Conservation (phyloP, 805 yeast genomes). For the Wickerhamomyces subpelliculosus region DNA sequence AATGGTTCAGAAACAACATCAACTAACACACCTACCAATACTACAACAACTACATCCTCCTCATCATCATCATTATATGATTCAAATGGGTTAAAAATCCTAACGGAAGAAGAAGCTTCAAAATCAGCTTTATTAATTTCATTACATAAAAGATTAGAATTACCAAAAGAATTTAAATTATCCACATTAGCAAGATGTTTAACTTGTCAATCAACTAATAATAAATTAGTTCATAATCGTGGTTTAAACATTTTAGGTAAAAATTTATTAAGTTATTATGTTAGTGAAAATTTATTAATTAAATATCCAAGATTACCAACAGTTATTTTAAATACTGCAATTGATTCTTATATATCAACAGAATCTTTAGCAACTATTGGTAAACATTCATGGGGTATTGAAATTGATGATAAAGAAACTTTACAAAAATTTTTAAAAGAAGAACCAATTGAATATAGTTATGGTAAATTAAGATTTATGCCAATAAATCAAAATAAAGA, state of each 20-base stretch:
- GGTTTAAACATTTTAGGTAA: conserved; percentile 83
- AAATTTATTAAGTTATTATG: conserved; percentile 66
- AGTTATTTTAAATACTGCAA: conserved; percentile 66
- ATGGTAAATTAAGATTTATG: conserved; percentile 61
- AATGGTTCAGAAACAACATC: neutral
- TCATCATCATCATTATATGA: neutral
- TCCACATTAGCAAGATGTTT: conserved; percentile 77
- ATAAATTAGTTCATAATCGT: conserved; percentile 56
- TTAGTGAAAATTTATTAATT: conserved; percentile 62
- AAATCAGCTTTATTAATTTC: conserved; percentile 71
- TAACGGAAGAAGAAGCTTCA: conserved; percentile 45
- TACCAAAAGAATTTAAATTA: conserved; percentile 50
- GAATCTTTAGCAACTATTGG: conserved; percentile 62
- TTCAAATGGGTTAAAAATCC: conserved; percentile 13
- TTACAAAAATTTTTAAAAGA: conserved; percentile 61
- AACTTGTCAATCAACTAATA: conserved; percentile 44
- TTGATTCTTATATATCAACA: conserved; percentile 67
- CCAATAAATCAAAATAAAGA: conserved; percentile 26
- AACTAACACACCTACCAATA: neutral
- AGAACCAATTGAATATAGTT: conserved; percentile 58
- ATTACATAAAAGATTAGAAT: conserved; percentile 66
- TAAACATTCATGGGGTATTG: conserved; percentile 76
- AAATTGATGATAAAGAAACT: conserved; percentile 57
- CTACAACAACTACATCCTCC: neutral
- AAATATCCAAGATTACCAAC: conserved; percentile 89